Evolutionary conservation across 257 asterid species (phyloP).

Genomic region (Gentiana straminea): DNA sequence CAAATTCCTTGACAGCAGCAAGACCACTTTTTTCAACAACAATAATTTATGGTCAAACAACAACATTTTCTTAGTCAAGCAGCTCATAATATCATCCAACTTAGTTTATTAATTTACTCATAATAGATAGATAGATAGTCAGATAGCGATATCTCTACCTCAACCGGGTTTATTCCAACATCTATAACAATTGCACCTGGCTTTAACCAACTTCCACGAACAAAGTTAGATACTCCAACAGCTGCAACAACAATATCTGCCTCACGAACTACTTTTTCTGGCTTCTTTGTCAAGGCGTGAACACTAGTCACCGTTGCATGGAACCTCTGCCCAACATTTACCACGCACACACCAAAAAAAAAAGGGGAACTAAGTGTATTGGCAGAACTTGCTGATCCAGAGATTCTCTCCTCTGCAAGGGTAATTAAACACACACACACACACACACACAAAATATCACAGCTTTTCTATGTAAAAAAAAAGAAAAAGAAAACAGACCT

Average conservation of each 20-base stretch:
- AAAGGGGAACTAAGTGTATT: slow-evolving; percentile 3
- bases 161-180: slow-evolving; percentile 77
- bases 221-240: slow-evolving; percentile 82
- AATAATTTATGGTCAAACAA: too few species aligned
- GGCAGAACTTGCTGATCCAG: background rate
- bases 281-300: slow-evolving; percentile 51
- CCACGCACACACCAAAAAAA: background rate
- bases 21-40: too few species aligned
- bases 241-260: slow-evolving; percentile 81
- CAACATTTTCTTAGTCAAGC: too few species aligned
- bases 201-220: slow-evolving; percentile 82
- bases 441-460: too few species aligned
- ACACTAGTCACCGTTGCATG: slow-evolving; percentile 78
- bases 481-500: slow-evolving; percentile 25
- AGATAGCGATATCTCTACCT: slow-evolving; percentile 22
- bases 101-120: too few species aligned
- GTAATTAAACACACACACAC: too few species aligned
- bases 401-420: too few species aligned
- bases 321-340: slow-evolving; percentile 51
- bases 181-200: slow-evolving; percentile 80
- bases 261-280: slow-evolving; percentile 56
- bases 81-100: too few species aligned
- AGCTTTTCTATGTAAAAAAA: background rate
- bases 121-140: slow-evolving; percentile 4
- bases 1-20: too few species aligned